A percentile compares a stretch with the other conserved stretches of the same genome.
Evolutionary conservation across 2,329 filamentous ascomycete genomes (phyloP).

Genomic region (Fusarium newnesense): DNA sequence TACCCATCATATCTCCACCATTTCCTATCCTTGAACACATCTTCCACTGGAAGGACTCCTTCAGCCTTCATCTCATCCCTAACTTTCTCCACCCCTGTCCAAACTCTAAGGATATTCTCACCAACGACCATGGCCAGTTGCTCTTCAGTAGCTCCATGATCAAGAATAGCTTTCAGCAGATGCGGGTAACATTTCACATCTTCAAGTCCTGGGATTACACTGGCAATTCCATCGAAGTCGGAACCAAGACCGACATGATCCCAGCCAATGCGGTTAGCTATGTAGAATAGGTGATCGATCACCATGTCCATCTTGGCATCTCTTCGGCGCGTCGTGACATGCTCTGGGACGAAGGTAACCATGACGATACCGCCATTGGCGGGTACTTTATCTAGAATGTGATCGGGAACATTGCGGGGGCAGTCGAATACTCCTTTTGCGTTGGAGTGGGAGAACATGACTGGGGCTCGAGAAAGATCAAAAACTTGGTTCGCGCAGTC

Average conservation of each 20-base stretch:
- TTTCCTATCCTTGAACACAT: slow-evolving; percentile 4
- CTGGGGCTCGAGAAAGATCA: not conserved
- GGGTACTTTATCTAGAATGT: not conserved
- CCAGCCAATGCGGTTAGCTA: not conserved
- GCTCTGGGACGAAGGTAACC: slow-evolving; percentile 6
- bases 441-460: slow-evolving; percentile 18
- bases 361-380: not conserved
- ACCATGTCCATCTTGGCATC: slow-evolving; percentile 15
- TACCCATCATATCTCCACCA: slow-evolving; percentile 21
- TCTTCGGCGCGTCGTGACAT: not conserved
- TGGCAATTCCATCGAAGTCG: not conserved
- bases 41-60: not conserved
- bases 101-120: not conserved
- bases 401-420: not conserved
- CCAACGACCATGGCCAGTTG: not conserved
- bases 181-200: not conserved
- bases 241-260: slow-evolving; percentile 1
- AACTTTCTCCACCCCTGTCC: not conserved
- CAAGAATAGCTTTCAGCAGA: not conserved
- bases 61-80: not conserved
- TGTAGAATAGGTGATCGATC: slow-evolving; percentile 2
- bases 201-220: not conserved
- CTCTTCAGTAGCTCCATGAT: not conserved
- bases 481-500: not conserved
- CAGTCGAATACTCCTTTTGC: slow-evolving; percentile 3